Evolutionary conservation across 176 grass and related monocot species (phyloP), one percentile per base, ranked within the genome.

Genomic region (Poa pratensis): DNA sequence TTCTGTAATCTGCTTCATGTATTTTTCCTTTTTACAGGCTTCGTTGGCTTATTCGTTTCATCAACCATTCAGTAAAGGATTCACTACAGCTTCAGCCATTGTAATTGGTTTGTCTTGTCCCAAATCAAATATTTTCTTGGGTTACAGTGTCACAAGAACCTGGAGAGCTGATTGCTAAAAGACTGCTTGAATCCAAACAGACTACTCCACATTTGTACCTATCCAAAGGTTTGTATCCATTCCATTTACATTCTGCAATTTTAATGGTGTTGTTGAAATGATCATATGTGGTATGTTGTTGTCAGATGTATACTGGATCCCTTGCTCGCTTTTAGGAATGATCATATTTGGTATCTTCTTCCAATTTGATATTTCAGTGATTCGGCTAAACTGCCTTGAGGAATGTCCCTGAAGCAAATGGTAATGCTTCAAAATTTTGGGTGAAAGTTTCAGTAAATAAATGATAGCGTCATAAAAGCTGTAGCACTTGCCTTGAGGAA

Each of bases 391-490:
- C 59, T 89, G 93, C 96, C 73, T 94, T 99, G 69, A 86, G 91
- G 84, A 91, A 94, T 34, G 91, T 96, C 54, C 93, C 96, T 82
- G 90, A 89, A 88, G 96, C 93, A 86, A 99, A 99, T 84, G 93
- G 96, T 99, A 99, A 85, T 77, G 82, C 23, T 73, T n/a, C 45
- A 57, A 42, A 15, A 66, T 64, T 32, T 51, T 46, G 55, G 54
- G 59, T 35, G n/a, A n/a, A n/a, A n/a, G n/a, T n/a, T n/a, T n/a
- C n/a, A n/a, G n/a, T n/a, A n/a, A n/a, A 98, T 86, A 93, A 98
- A 98, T 86, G 96, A 98, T 75, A 92, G 95, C 58, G 73, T 98
- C 74, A 92, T 98, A 92, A 96, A 98, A 92, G 96, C 93, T 86
- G 93, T 98, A 72, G 93, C 96, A 77, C 77, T 98, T 89, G 93